Evolutionary conservation across 2,329 filamentous ascomycete species (phyloP), one percentile per base, ranked within the genome.

Genomic region (Septoria petroselini): DNA sequence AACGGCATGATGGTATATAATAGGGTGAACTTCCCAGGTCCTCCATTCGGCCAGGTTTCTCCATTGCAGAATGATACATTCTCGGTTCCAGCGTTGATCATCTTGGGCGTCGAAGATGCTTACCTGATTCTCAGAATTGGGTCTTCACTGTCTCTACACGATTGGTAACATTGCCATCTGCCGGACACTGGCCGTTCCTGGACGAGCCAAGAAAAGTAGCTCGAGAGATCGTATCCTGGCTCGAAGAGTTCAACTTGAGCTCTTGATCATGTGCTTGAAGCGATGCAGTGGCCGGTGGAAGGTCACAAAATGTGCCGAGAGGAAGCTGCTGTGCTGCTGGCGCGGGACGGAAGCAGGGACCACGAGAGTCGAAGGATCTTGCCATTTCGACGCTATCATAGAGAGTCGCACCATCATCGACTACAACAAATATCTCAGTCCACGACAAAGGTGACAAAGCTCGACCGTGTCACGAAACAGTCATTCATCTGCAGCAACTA

Each of bases 1-100:
- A 48, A 48, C 4, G 44, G 35, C 17, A 48, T 48, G 44, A 48
- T 48, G 44, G 44, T 35, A 31, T 48, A 48, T 6, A 41, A 48
- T 19, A 48, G 41, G 37, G 21, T 41, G 34, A 41, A 41, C 3
- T 48, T 41, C 15, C 44, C 44, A 21, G 44, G 21, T 3, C 44
- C 44, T 23, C 44, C 39, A 34, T 44, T 34, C 23, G 41, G 41
- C 23, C 41, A 44, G 30, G 34, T 12, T 12, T 44, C 41, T 17
- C 30, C 41, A 12, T 4, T 44, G 41, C 41, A 35, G 7, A 44
- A 44, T 19, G 33, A 6, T 2, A 21, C 41, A 1, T 29, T 27
- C 5, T 23, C 41, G 7, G 41, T 44, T 3, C 41, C 39, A 15
- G 9, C 39, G 9, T 18, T 41, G 25, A 41, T 41, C 9, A 11